phyloP scores from a whole-genome alignment of 2,329 filamentous ascomycete genomes.

The Penicillium sp. region DNA sequence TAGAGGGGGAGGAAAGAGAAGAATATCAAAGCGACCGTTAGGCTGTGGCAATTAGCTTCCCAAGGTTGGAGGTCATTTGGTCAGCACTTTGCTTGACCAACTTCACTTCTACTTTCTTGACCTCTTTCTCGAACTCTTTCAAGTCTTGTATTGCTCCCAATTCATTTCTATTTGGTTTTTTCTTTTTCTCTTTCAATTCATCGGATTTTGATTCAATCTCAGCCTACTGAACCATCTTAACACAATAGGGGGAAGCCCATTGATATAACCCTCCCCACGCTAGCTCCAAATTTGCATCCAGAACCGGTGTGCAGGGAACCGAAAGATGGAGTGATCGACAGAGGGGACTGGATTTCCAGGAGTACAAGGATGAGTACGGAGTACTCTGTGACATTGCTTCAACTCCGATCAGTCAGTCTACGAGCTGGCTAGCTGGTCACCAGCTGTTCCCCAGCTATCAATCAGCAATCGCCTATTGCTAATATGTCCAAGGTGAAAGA shows the following conservation, averaged over 20 bases:
- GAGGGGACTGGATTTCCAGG: not conserved
- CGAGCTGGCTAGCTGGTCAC: too few relatives aligned
- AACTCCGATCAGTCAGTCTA: too few relatives aligned
- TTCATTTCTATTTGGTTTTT: not conserved
- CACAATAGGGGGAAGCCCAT: not conserved
- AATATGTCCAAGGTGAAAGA: not conserved
- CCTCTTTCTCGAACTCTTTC: not conserved
- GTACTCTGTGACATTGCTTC: not conserved
- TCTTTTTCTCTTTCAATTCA: not conserved
- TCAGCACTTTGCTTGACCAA: not conserved
- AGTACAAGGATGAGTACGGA: not conserved
- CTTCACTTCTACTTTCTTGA: not conserved
- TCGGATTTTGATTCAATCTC: not conserved
- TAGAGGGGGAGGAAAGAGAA: conserved; percentile 8
- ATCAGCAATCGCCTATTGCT: not conserved
- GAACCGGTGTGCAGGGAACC: conserved; percentile 2
- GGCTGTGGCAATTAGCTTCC: conserved; percentile 18
- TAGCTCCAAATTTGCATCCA: not conserved
- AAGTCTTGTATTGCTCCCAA: not conserved
- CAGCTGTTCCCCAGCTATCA: not conserved
- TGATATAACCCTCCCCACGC: not conserved
- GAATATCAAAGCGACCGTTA: conserved; percentile 10
- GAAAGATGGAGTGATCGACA: conserved; percentile 14
- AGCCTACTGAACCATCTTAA: not conserved
- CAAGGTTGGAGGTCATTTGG: conserved; percentile 1